Conservation (phyloP, 768 basidiomycete genomes). For the Termitomyces sp. region DNA sequence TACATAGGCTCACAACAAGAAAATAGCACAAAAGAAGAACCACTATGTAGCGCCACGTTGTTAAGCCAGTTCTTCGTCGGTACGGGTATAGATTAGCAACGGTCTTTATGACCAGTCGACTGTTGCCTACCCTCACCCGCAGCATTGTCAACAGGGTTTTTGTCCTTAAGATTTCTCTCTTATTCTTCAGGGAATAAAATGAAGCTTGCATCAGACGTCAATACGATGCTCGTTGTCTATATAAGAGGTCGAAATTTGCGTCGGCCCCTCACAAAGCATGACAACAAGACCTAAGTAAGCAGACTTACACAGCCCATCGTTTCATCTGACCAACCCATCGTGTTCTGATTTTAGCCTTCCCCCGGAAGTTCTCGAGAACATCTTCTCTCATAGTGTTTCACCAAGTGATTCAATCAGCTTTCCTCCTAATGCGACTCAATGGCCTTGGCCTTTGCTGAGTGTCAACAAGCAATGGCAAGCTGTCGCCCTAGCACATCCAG, state of each 20-base stretch:
- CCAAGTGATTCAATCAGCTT: neutral
- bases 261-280: neutral
- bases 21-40: neutral
- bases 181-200: neutral
- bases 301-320: neutral
- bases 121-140: neutral
- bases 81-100: neutral
- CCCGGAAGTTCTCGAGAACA: conserved; percentile 8
- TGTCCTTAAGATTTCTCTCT: neutral
- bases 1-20: neutral
- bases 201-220: neutral
- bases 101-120: neutral
- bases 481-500: conserved; percentile 4
- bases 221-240: neutral
- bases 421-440: conserved; percentile 1
- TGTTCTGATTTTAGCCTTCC: conserved; percentile 2
- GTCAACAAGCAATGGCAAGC: conserved; percentile 11
- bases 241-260: neutral
- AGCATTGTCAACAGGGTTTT: neutral
- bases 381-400: conserved; percentile 4
- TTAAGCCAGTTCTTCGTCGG: neutral
- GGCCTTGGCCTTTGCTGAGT: conserved; percentile 9
- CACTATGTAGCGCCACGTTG: neutral
- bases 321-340: neutral
- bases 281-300: conserved; percentile 1